Percentiles rank a stretch among this genome's conserved stretches.
Conservation (phyloP, 495 filamentous ascomycete species). For the Tuber indicum region DNA sequence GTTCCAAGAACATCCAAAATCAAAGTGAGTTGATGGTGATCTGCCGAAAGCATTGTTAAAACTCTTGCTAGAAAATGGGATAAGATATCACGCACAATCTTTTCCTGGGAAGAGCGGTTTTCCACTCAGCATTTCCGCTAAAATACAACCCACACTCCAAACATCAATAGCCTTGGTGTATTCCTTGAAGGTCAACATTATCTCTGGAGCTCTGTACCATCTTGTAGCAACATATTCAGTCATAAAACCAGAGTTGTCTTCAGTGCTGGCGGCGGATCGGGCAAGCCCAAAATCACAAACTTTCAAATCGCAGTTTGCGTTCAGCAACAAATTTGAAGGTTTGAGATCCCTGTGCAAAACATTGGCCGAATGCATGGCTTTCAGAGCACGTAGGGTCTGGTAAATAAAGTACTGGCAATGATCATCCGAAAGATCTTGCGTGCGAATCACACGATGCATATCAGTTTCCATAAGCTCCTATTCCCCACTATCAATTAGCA, state of each 20-base stretch:
- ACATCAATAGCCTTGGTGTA: conserved; percentile 99
- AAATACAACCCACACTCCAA: conserved; percentile 97
- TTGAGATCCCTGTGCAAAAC: conserved; percentile 97
- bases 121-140: conserved; percentile 99
- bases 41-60: conserved; percentile 45
- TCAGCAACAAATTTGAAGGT: conserved; percentile 91
- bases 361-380: conserved; percentile 99
- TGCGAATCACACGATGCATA: conserved; percentile 99
- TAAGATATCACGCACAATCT: conserved; percentile 65
- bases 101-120: conserved; percentile 99
- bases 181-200: conserved; percentile 99
- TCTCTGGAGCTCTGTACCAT: conserved; percentile 98
- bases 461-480: conserved; percentile 99
- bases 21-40: conserved; percentile 96
- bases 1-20: conserved; percentile 98
- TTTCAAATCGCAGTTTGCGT: conserved; percentile 98
- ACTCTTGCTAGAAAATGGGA: conserved; percentile 10
- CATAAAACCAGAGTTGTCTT: conserved; percentile 99
- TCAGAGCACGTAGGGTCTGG: conserved; percentile 94
- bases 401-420: conserved; percentile 99
- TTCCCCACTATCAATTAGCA: conserved; percentile 12
- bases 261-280: conserved; percentile 82
- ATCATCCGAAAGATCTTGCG: conserved; percentile 95
- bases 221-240: conserved; percentile 99
- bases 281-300: conserved; percentile 98